Conservation (phyloP, 192 early-diverging fungal species). For the Backusella australiensis region DNA sequence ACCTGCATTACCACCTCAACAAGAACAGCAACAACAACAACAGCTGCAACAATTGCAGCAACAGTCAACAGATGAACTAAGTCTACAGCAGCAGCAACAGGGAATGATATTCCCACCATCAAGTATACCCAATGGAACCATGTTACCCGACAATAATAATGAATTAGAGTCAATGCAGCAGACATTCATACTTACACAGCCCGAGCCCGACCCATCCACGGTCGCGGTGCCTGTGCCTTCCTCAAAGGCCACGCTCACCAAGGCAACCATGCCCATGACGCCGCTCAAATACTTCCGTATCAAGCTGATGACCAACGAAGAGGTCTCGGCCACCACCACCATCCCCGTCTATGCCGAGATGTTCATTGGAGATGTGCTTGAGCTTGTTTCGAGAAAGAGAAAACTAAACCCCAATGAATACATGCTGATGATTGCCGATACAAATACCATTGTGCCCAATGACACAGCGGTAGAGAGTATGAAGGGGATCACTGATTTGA, state of each 20-base stretch:
- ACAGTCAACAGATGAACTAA: not conserved
- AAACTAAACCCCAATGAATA: constrained; percentile 85
- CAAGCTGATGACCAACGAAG: constrained; percentile 51
- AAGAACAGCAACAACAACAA: not conserved
- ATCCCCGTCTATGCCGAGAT: constrained; percentile 71
- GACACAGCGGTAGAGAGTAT: constrained; percentile 76
- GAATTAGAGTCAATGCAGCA: not conserved
- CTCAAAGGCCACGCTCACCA: constrained; percentile 37
- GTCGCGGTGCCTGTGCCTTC: constrained; percentile 40
- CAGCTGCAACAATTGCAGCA: not conserved
- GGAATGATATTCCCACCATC: not conserved
- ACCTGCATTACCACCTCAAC: not conserved
- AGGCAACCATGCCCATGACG: constrained; percentile 38
- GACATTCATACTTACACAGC: not conserved
- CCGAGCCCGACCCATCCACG: constrained; percentile 24
- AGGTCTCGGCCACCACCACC: constrained; percentile 91
- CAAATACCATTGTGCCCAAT: constrained; percentile 69
- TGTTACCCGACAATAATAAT: not conserved
- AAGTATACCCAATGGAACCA: not conserved
- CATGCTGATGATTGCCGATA: constrained; percentile 80
- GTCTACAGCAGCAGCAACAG: not conserved
- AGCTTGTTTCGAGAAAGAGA: constrained; percentile 83
- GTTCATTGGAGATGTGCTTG: constrained; percentile 78
- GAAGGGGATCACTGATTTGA: constrained; percentile 60
- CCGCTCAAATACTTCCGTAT: constrained; percentile 48